These are phyloP conservation scores for Pistacia integerrima DNA, from an alignment of 345 rosid genomes.

Conservation along the genomic window DNA sequence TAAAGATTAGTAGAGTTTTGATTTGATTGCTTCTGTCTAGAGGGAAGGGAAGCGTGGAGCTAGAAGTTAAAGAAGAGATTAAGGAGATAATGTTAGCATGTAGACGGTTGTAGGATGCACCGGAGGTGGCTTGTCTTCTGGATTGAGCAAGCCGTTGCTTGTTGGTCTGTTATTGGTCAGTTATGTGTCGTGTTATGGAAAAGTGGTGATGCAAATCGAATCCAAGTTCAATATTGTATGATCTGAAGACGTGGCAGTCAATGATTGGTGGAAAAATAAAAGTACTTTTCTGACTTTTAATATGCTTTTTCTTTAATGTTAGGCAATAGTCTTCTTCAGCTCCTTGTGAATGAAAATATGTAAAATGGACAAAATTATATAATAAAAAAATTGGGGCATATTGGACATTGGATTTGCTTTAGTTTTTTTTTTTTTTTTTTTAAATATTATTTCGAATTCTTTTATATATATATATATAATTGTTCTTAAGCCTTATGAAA, in stretches of 20 bases:
- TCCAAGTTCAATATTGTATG: not conserved
- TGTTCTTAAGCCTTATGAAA: no score
- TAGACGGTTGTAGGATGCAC: not conserved
- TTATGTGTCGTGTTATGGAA: not conserved
- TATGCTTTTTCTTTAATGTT: not conserved
- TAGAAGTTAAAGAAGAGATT: conserved; percentile 7
- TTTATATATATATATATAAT: no score
- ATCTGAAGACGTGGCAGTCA: not conserved
- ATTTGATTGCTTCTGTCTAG: conserved; percentile 14
- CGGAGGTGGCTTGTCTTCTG: not conserved
- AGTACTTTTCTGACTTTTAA: not conserved
- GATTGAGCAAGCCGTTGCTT: not conserved
- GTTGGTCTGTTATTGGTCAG: conserved; percentile 3
- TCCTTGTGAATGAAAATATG: not conserved
- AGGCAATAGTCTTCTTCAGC: not conserved
- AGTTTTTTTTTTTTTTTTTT: no score
- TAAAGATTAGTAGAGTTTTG: not conserved
- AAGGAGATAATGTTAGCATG: conserved; percentile 4
- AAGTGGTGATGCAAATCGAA: not conserved
- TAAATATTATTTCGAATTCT: no score
- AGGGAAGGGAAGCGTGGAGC: conserved; percentile 9
- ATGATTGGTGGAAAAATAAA: not conserved
- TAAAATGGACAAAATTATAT: not conserved
- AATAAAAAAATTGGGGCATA: no score
- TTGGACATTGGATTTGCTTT: no score